Percentiles rank a stretch among this genome's conserved stretches.
Evolutionary conservation across 208 protist genomes (phyloP).

Genomic region (Trypanosoma grayi): DNA sequence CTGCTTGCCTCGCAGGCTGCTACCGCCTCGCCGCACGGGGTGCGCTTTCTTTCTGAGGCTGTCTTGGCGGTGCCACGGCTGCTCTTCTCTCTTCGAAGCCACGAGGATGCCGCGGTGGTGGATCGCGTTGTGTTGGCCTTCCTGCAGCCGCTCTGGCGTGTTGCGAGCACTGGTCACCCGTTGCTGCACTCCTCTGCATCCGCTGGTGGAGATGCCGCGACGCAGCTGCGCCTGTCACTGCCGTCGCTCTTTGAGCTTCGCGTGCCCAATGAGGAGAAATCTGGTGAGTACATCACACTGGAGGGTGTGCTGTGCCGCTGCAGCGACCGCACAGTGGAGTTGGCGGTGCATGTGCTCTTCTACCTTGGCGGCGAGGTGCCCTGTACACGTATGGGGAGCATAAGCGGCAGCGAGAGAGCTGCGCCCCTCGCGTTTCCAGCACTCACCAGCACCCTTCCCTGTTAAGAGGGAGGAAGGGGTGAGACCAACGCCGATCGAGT

Average conservation of each 20-base stretch:
- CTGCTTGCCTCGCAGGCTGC: constrained; percentile 8
- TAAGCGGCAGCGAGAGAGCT: not conserved
- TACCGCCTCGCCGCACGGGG: not conserved
- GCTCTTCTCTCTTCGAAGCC: constrained; percentile 26
- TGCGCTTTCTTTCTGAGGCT: not conserved
- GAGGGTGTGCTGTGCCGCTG: constrained; percentile 56
- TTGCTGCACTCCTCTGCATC: constrained; percentile 3
- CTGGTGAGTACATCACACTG: constrained; percentile 4
- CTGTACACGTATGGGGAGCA: not conserved
- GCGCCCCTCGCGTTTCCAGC: not conserved
- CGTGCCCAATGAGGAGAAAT: not conserved
- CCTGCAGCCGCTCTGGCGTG: constrained; percentile 49
- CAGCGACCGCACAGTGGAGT: constrained; percentile 28
- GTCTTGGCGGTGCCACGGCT: constrained; percentile 19
- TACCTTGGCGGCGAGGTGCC: constrained; percentile 34
- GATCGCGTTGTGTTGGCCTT: constrained; percentile 40
- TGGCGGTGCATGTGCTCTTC: constrained; percentile 56
- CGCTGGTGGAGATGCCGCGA: not conserved
- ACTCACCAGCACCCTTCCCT: not conserved
- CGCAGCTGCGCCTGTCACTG: constrained; percentile 3
- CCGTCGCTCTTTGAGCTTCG: constrained; percentile 26
- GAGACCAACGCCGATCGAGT: not conserved
- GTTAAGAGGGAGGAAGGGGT: not conserved
- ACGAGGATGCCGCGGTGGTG: constrained; percentile 28
- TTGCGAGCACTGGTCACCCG: constrained; percentile 44